phyloP scores from a whole-genome alignment of 208 protist species.

The Trypanosoma melophagium region DNA sequence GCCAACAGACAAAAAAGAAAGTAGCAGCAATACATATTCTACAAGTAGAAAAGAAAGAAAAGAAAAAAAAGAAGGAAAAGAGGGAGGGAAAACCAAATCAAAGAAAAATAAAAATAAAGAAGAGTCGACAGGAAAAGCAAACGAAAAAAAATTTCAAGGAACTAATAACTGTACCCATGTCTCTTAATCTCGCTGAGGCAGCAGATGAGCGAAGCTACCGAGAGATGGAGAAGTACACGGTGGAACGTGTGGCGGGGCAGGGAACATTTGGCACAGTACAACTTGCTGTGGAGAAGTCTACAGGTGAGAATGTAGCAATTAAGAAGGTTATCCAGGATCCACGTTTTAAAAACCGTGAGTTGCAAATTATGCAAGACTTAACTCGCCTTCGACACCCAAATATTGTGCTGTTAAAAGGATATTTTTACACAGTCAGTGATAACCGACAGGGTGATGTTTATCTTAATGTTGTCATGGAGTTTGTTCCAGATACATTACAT shows the following conservation, averaged over 20 bases:
- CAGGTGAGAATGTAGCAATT: conserved; percentile 71
- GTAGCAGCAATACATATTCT: too few relatives aligned
- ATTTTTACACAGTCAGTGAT: conserved; percentile 95
- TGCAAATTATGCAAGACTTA: conserved; percentile 93
- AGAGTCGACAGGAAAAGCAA: conserved; percentile 17
- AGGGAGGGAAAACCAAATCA: not conserved
- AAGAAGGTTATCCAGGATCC: conserved; percentile 96
- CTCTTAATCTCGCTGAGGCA: conserved; percentile 58
- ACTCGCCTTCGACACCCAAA: conserved; percentile 90
- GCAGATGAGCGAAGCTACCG: conserved; percentile 64
- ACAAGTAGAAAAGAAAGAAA: not conserved
- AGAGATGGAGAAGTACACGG: conserved; percentile 88
- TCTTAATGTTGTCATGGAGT: conserved; percentile 99
- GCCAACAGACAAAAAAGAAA: too few relatives aligned
- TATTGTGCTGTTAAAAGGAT: conserved; percentile 94
- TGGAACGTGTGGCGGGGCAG: conserved; percentile 94
- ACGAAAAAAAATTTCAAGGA: not conserved
- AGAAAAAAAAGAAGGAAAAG: not conserved
- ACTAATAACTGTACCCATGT: conserved; percentile 35
- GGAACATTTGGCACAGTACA: conserved; percentile 97
- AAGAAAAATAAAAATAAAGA: conserved; percentile 23
- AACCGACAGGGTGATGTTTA: conserved; percentile 96
- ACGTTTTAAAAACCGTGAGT: conserved; percentile 97
- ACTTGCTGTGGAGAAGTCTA: conserved; percentile 81
- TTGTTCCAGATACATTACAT: conserved; percentile 98